A percentile compares a stretch with the other conserved stretches of the same genome.
Evolutionary conservation across 768 basidiomycete species (phyloP).

Genomic region (Mycena polygramma): DNA sequence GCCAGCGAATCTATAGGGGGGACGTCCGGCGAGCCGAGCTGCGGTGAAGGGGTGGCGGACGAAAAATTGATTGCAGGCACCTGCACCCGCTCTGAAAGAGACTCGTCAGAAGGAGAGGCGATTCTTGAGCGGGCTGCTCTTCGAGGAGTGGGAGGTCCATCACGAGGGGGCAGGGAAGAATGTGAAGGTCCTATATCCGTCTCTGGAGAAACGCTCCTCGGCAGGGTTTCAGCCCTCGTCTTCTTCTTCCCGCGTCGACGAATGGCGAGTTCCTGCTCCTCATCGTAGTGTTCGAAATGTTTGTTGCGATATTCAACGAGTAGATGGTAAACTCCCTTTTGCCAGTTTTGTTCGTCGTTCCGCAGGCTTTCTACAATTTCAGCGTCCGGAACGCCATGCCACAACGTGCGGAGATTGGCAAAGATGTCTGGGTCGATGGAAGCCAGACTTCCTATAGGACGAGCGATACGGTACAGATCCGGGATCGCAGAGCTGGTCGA

Average conservation of each 20-base stretch:
- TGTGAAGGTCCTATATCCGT: constrained; percentile 45
- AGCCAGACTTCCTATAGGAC: constrained; percentile 70
- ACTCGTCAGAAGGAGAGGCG: constrained; percentile 35
- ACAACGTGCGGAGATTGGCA: constrained; percentile 91
- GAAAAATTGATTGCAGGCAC: constrained; percentile 36
- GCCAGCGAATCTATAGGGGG: constrained; percentile 43
- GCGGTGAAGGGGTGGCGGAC: constrained; percentile 41
- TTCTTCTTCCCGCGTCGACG: constrained; percentile 53
- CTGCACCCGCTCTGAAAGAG: constrained; percentile 14
- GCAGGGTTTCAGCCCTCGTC: constrained; percentile 42
- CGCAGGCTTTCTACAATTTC: constrained; percentile 79
- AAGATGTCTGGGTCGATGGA: constrained; percentile 93
- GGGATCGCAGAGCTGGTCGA: constrained; percentile 60
- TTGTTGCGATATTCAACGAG: constrained; percentile 86
- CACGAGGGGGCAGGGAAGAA: constrained; percentile 63
- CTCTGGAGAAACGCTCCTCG: constrained; percentile 42
- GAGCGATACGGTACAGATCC: constrained; percentile 74
- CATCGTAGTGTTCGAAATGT: constrained; percentile 80
- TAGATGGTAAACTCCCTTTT: constrained; percentile 95
- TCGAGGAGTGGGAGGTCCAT: constrained; percentile 73
- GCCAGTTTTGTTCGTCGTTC: constrained; percentile 84
- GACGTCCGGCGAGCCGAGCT: constrained; percentile 43
- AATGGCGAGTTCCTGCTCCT: constrained; percentile 68
- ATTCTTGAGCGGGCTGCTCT: constrained; percentile 57
- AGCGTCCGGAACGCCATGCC: constrained; percentile 83